These are phyloP conservation scores for Pezicula neosporulosa DNA, from an alignment of 2,329 filamentous ascomycete species.

Conservation along the genomic window DNA sequence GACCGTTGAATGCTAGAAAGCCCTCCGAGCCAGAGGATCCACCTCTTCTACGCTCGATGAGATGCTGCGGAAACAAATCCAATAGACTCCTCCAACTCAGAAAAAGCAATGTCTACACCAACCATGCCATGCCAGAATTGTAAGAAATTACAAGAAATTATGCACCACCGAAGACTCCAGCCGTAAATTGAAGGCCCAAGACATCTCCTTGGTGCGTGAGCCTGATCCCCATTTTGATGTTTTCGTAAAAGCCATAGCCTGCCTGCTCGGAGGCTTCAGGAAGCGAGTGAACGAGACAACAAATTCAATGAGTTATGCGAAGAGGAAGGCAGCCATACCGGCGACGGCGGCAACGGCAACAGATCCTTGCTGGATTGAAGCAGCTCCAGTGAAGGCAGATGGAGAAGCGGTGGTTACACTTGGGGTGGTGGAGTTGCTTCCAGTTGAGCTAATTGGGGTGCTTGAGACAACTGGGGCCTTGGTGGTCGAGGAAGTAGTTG, in stretches of 20 bases:
- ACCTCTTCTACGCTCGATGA: constrained; percentile 8
- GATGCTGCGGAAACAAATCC: constrained; percentile 1
- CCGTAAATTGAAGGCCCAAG: not conserved
- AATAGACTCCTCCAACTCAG: constrained; percentile 12
- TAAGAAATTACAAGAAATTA: constrained; percentile 16
- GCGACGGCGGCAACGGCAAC: constrained; percentile 25
- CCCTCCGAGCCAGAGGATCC: constrained; percentile 9
- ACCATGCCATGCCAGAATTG: constrained; percentile 11
- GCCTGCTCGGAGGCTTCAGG: constrained; percentile 14
- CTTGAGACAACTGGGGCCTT: constrained; percentile 21
- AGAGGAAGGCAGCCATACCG: constrained; percentile 24
- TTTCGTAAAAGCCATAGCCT: constrained; percentile 28
- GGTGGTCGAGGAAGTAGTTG: constrained; percentile 18
- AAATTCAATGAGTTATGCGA: constrained; percentile 25
- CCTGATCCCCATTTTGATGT: constrained; percentile 7
- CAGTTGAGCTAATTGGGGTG: constrained; percentile 10
- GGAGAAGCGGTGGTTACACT: constrained; percentile 10
- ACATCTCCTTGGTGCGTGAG: constrained; percentile 2
- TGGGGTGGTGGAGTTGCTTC: constrained; percentile 13
- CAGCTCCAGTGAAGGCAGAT: constrained; percentile 21
- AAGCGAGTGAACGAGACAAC: constrained; percentile 11
- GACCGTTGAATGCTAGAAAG: constrained; percentile 12
- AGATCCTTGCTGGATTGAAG: constrained; percentile 26
- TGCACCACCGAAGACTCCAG: constrained; percentile 5
- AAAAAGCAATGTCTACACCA: constrained; percentile 6